Base-by-base conservation (phyloP, 306 rosid genomes). In the Boehmeria nivea region DNA sequence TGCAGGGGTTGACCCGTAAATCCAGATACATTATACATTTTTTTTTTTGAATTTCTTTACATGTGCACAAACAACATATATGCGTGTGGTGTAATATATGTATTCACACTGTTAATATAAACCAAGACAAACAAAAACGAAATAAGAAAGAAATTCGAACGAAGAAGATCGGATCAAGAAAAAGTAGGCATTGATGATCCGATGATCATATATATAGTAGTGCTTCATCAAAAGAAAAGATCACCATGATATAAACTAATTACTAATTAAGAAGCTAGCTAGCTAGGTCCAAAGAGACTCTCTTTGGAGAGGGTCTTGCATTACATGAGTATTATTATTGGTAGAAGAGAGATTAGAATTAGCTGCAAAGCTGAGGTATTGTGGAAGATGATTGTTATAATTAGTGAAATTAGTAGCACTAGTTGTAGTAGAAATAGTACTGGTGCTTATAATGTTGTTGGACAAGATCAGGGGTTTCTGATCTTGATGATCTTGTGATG, bases 241-340 rank as follows among this genome's bases (percentile, higher is more conserved):
- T 47, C 14, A 18, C 6, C 23, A 7, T 18, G 26, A 18, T 47
- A 47, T 18, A 40, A 40, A 8, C 8, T 40, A 10, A 6, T 40
- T 3, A 40, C 4, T 40, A 40, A 40, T 3, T 40, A 2, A 31
- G 5, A 31, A 10, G 9, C n/a, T n/a, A n/a, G 9, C 5, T 4
- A 31, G 36, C 60, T 43, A 86, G 72, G 81, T 73, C 94, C 88
- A 78, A 49, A 76, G 81, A 60, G 88, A 61, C 65, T 86, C 91
- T 71, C 59, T 50, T 54, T 78, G 76, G 33, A 74, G 86, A 78
- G 84, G 69, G 60, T 83, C 84, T 67, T 76, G 91, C 74, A 74
- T 73, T 60, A 83, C 72, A 82, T 72, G 21, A 3, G 36, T 31
- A 40, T 44, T 44, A 44, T n/a, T 66, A 48, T 38, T 65, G 73